A percentile compares a stretch with the other conserved stretches of the same genome.
phyloP scores from a whole-genome alignment of 2,329 filamentous ascomycete genomes.

The Acephala macrosclerotiorum region DNA sequence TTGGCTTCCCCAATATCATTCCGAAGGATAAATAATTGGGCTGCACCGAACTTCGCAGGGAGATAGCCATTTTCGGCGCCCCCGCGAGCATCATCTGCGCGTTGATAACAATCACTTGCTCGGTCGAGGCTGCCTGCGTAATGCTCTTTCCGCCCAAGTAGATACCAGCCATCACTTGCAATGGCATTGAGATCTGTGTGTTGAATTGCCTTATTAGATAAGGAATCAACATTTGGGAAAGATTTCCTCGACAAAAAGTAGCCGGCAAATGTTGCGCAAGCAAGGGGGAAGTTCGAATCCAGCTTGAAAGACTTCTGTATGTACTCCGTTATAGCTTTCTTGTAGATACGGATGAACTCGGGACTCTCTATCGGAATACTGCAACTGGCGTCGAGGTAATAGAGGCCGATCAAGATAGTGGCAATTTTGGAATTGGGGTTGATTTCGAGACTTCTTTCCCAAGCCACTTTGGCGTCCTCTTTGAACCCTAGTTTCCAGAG shows the following conservation, averaged over 20 bases:
- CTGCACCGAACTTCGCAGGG: slow-evolving; percentile 92
- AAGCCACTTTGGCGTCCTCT: slow-evolving; percentile 88
- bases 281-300: slow-evolving; percentile 88
- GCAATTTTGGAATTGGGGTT: slow-evolving; percentile 85
- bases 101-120: slow-evolving; percentile 86
- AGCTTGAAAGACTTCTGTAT: slow-evolving; percentile 93
- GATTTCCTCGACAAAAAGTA: slow-evolving; percentile 89
- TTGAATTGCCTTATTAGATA: slow-evolving; percentile 95
- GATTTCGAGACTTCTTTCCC: slow-evolving; percentile 87
- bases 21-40: slow-evolving; percentile 86
- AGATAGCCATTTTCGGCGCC: slow-evolving; percentile 90
- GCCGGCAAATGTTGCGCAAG: slow-evolving; percentile 86
- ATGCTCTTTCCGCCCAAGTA: slow-evolving; percentile 91
- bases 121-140: slow-evolving; percentile 77
- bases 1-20: slow-evolving; percentile 92
- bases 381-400: slow-evolving; percentile 86
- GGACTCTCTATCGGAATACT: slow-evolving; percentile 84
- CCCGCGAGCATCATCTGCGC: slow-evolving; percentile 90
- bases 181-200: slow-evolving; percentile 96
- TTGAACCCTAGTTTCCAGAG: slow-evolving; percentile 97
- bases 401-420: slow-evolving; percentile 87
- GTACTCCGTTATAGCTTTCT: slow-evolving; percentile 92
- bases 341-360: slow-evolving; percentile 85
- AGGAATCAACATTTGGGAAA: slow-evolving; percentile 80
- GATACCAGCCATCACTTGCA: slow-evolving; percentile 96